Percentiles rank a stretch among this genome's conserved stretches.
These are phyloP conservation scores for Colletotrichum sansevieriae DNA, from an alignment of 2,329 filamentous ascomycete species.

Conservation along the genomic window DNA sequence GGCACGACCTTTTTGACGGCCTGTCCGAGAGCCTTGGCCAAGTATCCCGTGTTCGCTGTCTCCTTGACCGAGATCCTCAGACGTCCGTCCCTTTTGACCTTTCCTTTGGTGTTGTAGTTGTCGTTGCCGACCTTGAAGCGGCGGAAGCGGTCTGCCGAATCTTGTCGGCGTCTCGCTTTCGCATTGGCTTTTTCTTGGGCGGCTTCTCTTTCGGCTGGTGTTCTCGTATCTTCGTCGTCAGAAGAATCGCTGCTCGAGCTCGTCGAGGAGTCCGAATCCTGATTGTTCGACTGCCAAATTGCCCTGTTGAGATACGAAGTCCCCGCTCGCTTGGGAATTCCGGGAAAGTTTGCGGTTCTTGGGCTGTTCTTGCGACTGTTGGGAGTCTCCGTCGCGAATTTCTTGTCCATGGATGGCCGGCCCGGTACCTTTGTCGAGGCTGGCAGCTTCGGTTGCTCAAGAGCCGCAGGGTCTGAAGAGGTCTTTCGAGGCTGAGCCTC, in stretches of 20 bases:
- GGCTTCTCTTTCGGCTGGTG: constrained; percentile 19
- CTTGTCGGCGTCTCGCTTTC: constrained; percentile 30
- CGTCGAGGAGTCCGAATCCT: constrained; percentile 44
- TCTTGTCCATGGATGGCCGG: constrained; percentile 43
- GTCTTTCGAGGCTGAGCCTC: constrained; percentile 29
- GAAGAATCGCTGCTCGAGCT: constrained; percentile 46
- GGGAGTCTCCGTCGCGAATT: constrained; percentile 44
- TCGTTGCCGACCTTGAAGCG: constrained; percentile 74
- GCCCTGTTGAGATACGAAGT: constrained; percentile 49
- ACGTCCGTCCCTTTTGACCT: constrained; percentile 76
- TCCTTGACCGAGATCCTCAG: constrained; percentile 81
- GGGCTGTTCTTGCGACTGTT: constrained; percentile 26
- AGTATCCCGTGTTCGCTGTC: constrained; percentile 75
- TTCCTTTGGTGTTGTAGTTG: constrained; percentile 74
- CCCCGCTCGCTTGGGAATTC: constrained; percentile 44
- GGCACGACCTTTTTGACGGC: constrained; percentile 67
- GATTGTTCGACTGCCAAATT: constrained; percentile 42
- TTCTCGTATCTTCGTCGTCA: constrained; percentile 43
- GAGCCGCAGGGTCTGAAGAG: constrained; percentile 35
- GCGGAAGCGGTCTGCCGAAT: constrained; percentile 55
- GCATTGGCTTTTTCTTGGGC: constrained; percentile 19
- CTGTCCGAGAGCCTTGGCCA: constrained; percentile 79
- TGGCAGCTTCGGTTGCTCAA: constrained; percentile 5
- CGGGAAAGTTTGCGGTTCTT: constrained; percentile 39
- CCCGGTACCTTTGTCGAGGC: neutral